Conservation (phyloP, 495 filamentous ascomycete species). For the Penicillium dipodomyicola region DNA sequence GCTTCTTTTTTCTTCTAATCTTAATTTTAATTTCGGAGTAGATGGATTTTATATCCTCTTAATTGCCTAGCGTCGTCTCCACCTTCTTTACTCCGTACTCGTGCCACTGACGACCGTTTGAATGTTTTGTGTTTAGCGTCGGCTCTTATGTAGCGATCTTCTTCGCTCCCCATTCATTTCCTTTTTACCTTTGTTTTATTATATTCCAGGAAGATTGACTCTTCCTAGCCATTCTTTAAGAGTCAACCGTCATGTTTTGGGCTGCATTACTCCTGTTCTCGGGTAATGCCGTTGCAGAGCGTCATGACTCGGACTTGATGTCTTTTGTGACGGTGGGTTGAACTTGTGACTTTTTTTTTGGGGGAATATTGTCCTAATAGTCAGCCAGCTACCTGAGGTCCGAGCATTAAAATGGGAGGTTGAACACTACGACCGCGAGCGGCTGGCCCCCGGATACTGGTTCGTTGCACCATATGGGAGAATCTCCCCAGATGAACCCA, state of each 20-base stretch:
- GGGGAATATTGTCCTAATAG: neutral
- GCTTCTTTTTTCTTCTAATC: neutral
- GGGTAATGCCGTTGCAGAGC: slow-evolving; percentile 27
- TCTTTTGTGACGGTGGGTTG: slow-evolving; percentile 40
- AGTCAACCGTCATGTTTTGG: slow-evolving; percentile 29
- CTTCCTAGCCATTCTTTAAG: slow-evolving; percentile 35
- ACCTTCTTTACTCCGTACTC: neutral
- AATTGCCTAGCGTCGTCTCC: neutral
- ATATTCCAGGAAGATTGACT: slow-evolving; percentile 20
- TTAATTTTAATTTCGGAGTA: neutral
- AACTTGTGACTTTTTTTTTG: neutral
- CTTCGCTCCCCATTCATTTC: neutral
- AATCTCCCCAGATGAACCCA: slow-evolving; percentile 26
- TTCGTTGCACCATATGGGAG: slow-evolving; percentile 44
- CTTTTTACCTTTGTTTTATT: neutral
- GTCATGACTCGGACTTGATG: slow-evolving; percentile 38
- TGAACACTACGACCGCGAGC: slow-evolving; percentile 25
- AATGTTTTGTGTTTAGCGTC: neutral
- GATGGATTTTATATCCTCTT: neutral
- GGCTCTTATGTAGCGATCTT: slow-evolving; percentile 8
- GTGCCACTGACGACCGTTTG: slow-evolving; percentile 7
- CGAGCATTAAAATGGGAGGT: slow-evolving; percentile 34
- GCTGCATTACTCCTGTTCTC: slow-evolving; percentile 31
- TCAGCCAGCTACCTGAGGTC: slow-evolving; percentile 30
- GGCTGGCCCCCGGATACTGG: slow-evolving; percentile 39